Conservation (phyloP, 2,329 filamentous ascomycete genomes). For the Fusarium sp. region DNA sequence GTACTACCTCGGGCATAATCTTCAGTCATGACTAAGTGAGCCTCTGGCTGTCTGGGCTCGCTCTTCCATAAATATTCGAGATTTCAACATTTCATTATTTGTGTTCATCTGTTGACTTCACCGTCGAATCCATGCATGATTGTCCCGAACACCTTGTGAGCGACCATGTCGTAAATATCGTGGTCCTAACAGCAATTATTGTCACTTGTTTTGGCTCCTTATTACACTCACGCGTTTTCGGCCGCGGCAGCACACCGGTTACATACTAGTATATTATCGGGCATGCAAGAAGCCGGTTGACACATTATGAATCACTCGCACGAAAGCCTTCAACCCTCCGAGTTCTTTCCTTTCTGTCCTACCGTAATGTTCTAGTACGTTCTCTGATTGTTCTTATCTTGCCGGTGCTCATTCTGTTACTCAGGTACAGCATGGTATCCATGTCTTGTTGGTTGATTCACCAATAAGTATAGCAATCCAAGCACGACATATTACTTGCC, state of each 20-base stretch:
- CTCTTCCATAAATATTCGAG: not conserved
- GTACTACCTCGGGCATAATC: not conserved
- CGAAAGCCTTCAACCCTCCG: not conserved
- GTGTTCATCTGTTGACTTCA: not conserved
- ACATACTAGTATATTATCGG: not conserved
- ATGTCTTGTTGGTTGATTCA: not conserved
- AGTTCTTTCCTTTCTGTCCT: conserved; percentile 1
- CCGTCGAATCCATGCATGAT: not conserved
- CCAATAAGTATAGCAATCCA: not conserved
- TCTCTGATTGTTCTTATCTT: not conserved
- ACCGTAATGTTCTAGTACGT: not conserved
- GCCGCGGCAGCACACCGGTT: conserved; percentile 5
- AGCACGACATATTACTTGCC: not conserved
- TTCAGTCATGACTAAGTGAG: not conserved
- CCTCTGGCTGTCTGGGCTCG: not conserved
- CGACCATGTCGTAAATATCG: not conserved
- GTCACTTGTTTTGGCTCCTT: not conserved
- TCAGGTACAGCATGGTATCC: not conserved
- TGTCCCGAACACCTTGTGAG: not conserved
- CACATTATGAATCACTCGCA: conserved; percentile 2
- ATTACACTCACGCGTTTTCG: not conserved
- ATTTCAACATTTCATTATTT: not conserved
- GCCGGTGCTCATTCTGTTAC: not conserved
- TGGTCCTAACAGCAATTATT: not conserved
- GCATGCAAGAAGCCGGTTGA: conserved; percentile 13